phyloP scores from a whole-genome alignment of 2,329 filamentous ascomycete genomes.

The Knufia fluminis region DNA sequence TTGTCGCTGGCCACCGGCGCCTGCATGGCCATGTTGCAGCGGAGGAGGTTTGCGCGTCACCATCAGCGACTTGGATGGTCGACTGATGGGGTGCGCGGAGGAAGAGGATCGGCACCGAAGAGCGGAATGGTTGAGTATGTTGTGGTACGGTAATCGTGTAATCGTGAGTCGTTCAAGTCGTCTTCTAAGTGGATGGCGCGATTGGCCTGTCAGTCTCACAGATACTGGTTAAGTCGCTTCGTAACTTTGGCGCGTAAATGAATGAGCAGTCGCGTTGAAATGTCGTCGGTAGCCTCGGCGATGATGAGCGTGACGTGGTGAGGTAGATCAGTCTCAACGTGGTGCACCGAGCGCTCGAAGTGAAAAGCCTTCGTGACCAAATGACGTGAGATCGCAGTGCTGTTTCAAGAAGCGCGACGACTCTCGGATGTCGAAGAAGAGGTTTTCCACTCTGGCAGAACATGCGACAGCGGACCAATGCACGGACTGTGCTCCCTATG shows the following conservation, averaged over 20 bases:
- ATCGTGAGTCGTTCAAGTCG: background rate
- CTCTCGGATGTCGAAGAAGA: background rate
- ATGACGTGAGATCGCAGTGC: slow-evolving; percentile 5
- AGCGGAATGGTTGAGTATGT: background rate
- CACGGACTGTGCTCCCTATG: no score
- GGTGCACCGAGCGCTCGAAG: background rate
- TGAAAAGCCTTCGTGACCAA: slow-evolving; percentile 4
- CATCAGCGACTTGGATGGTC: slow-evolving; percentile 9
- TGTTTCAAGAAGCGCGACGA: slow-evolving; percentile 10
- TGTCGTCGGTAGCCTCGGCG: background rate
- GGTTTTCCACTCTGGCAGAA: background rate
- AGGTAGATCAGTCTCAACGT: background rate
- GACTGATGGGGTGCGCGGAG: slow-evolving; percentile 3
- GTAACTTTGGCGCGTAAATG: background rate
- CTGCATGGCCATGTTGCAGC: slow-evolving; percentile 36
- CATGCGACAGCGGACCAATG: no score
- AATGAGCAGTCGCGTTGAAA: background rate
- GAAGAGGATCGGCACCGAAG: background rate
- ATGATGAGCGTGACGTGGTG: background rate
- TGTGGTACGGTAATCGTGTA: background rate
- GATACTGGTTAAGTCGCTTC: background rate
- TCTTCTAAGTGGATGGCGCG: slow-evolving; percentile 1
- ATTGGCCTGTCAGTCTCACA: background rate
- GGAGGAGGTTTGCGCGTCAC: slow-evolving; percentile 11
- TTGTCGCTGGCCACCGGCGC: slow-evolving; percentile 41